Evolutionary conservation across 148 eudicot genomes (phyloP).

Genomic region (Cornus kousa): DNA sequence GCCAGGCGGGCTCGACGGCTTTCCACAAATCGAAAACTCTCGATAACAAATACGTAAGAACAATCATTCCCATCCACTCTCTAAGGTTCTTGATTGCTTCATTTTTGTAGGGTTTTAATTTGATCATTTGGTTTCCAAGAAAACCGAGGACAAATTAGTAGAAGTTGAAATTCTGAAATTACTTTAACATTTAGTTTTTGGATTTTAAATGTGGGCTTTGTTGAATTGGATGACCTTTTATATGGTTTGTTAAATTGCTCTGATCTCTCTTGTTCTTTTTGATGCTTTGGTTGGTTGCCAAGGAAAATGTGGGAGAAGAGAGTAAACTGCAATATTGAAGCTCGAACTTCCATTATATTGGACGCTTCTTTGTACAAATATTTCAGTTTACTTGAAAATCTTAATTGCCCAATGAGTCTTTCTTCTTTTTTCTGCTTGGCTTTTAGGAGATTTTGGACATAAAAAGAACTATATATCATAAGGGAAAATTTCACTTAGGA

Average conservation of each 20-base stretch:
- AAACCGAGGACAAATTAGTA: neutral
- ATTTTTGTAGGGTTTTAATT: constrained; percentile 2
- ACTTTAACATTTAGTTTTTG: neutral
- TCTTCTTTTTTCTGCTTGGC: neutral
- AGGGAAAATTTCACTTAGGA: no score
- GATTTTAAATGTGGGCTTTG: neutral
- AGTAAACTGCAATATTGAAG: neutral
- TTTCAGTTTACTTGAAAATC: neutral
- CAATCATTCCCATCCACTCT: no score
- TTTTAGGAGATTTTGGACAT: neutral
- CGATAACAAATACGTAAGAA: constrained; percentile 86
- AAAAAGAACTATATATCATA: no score
- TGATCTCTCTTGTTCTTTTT: neutral
- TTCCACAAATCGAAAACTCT: constrained; percentile 90
- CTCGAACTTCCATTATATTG: neutral
- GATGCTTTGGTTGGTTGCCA: neutral
- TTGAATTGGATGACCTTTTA: neutral
- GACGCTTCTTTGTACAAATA: neutral
- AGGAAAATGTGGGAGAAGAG: neutral
- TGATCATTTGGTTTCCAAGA: neutral
- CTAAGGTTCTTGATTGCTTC: neutral
- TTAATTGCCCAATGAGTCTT: neutral
- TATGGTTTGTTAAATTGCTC: neutral
- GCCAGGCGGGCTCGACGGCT: constrained; percentile 62
- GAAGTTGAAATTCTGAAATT: neutral